phyloP scores from a whole-genome alignment of 176 grass and related monocot species.

The Typha latifolia region DNA sequence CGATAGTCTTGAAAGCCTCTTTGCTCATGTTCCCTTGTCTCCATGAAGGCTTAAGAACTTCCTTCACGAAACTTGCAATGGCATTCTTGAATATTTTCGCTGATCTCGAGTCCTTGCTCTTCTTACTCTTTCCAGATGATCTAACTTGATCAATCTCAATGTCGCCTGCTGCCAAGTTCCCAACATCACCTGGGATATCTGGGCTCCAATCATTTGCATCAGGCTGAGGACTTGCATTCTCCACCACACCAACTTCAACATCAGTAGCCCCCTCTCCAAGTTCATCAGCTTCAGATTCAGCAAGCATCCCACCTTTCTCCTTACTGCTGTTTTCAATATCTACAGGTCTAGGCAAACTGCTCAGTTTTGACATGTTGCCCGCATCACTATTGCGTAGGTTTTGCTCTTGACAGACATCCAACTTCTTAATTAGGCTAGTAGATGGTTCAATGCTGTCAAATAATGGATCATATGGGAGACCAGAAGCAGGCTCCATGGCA shows the following conservation, averaged over 20 bases:
- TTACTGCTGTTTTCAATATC: conserved; percentile 45
- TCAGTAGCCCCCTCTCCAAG: conserved; percentile 71
- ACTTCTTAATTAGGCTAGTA: conserved; percentile 52
- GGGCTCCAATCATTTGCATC: conserved; percentile 54
- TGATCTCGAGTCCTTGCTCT: conserved; percentile 63
- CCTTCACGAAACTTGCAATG: conserved; percentile 93
- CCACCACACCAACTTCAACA: conserved; percentile 61
- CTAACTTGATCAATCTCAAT: conserved; percentile 45
- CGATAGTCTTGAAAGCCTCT: conserved; percentile 92
- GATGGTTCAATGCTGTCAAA: conserved; percentile 88
- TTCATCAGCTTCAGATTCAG: conserved; percentile 71
- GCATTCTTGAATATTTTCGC: conserved; percentile 86
- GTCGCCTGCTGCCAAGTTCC: conserved; percentile 29
- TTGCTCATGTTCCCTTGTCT: conserved; percentile 95
- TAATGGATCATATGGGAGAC: conserved; percentile 73
- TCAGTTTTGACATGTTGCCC: conserved; percentile 29
- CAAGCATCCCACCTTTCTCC: conserved; percentile 34
- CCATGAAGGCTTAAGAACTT: conserved; percentile 93
- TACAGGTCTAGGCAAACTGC: conserved; percentile 16
- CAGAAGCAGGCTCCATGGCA: conserved; percentile 23
- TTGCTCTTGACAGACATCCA: conserved; percentile 45
- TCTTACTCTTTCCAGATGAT: conserved; percentile 45
- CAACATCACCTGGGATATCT: conserved; percentile 19
- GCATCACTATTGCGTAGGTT: conserved; percentile 23
- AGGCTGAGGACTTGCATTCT: conserved; percentile 70